Base-by-base conservation (phyloP, 352 stramenopile species). In the Bremia lactucae region DNA sequence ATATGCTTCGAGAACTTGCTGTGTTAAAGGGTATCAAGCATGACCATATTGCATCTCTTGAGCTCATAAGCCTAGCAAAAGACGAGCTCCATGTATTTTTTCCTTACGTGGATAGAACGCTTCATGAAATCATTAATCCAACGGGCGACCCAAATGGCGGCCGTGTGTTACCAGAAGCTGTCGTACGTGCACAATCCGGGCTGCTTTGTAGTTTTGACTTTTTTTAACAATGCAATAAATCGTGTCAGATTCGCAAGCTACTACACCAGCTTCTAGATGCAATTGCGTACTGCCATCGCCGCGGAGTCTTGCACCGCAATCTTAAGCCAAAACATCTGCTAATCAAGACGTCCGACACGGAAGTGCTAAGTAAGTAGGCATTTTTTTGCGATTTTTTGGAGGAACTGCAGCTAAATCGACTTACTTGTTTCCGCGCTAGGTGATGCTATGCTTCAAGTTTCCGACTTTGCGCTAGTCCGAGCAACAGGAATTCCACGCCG, bases 51-150 rank as follows among this genome's bases (percentile, higher is more conserved):
- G 78, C 84, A 16, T 82, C 77, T 1, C 59, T 95, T 28, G 76
- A 93, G 40, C 75, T 90, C 50, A 90, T 95, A 45, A 89, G 74
- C 35, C 60, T 95, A 2, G 79, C 75, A 13, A 75, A 84, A 24
- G 78, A 93, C 36, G 78, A 94, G 35, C 72, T 96, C 0, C 77
- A 94, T 39, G 75, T 94, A 8, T 95, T 96, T 56, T 96, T 96
- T 46, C 73, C 76, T 25, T 96, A 83, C 45, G 81, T 95, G 16
- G 84, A 94, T 55, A 87, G 92, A 52, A 95, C 82, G 2, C 50
- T 96, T 14, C 85, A 94, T 44, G 85, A 95, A 56, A 74, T 93
- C 44, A 91, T 95, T 45, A 95, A 95, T 49, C 84, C 84, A 1
- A 89, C 75, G 1, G 82, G 79, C 4, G 81, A 93, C 31, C 78